Conservation (phyloP, 1,139 yeast genomes). For the Torulaspora globosa region DNA sequence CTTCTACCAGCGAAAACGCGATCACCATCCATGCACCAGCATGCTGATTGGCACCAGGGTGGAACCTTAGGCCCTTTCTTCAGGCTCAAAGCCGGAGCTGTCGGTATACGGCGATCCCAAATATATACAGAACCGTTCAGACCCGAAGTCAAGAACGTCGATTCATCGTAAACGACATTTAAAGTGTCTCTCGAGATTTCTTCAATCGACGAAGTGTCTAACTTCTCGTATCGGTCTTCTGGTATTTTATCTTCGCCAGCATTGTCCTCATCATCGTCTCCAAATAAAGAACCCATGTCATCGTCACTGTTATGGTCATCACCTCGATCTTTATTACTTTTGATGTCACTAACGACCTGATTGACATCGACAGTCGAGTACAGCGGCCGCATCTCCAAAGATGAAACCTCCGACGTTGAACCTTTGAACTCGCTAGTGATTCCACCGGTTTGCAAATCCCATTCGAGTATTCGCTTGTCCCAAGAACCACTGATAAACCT, state of each 20-base stretch:
- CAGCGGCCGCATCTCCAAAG: conserved; percentile 71
- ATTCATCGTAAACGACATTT: conserved; percentile 44
- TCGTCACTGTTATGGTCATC: conserved; percentile 19
- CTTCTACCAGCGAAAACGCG: conserved; percentile 80
- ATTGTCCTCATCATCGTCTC: conserved; percentile 49
- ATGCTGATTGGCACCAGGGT: conserved; percentile 94
- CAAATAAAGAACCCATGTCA: conserved; percentile 76
- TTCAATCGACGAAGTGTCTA: conserved; percentile 19
- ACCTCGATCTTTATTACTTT: conserved; percentile 11
- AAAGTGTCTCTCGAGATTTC: conserved; percentile 30
- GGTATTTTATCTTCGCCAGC: conserved; percentile 28
- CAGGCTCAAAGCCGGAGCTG: conserved; percentile 48
- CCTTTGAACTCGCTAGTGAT: conserved; percentile 45
- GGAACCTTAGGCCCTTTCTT: conserved; percentile 67
- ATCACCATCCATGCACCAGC: conserved; percentile 87
- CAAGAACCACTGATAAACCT: conserved; percentile 79
- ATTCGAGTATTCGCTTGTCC: conserved; percentile 76
- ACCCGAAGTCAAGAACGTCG: conserved; percentile 70
- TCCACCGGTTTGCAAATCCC: conserved; percentile 82
- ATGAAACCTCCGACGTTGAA: conserved; percentile 74
- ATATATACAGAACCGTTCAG: conserved; percentile 78
- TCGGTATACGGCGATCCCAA: conserved; percentile 69
- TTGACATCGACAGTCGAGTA: conserved; percentile 47
- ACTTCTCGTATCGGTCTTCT: conserved; percentile 9
- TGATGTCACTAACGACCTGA: conserved; percentile 24